Conservation (phyloP, 331 rosid species). For the Malus hybrid region DNA sequence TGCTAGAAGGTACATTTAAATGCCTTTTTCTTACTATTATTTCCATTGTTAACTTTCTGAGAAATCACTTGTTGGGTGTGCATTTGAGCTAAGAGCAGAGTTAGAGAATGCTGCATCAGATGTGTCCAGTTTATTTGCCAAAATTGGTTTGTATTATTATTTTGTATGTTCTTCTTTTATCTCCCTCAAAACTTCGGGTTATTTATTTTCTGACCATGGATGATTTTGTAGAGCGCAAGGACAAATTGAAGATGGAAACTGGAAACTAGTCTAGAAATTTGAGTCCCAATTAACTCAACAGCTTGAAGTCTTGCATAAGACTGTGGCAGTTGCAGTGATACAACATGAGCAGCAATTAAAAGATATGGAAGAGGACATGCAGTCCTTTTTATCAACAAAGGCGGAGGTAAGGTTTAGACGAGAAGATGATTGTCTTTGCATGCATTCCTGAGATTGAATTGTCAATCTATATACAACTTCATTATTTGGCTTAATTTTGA, state of each 20-base stretch:
- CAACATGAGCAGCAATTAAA: constrained; percentile 88
- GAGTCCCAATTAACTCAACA: constrained; percentile 89
- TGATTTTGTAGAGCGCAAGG: constrained; percentile 64
- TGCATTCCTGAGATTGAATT: too few relatives aligned
- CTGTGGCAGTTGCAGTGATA: constrained; percentile 30
- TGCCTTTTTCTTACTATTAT: not conserved
- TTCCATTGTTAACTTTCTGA: constrained; percentile 32
- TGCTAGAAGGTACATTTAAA: not conserved
- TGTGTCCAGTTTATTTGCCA: too few relatives aligned
- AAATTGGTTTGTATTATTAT: too few relatives aligned
- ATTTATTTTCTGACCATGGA: not conserved
- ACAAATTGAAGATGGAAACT: constrained; percentile 85
- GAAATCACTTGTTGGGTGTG: constrained; percentile 70
- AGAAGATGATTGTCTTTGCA: too few relatives aligned
- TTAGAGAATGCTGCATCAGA: constrained; percentile 77
- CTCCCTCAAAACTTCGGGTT: not conserved
- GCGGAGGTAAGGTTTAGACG: too few relatives aligned
- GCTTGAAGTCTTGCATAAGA: constrained; percentile 87
- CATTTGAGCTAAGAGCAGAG: constrained; percentile 77
- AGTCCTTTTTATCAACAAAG: too few relatives aligned
- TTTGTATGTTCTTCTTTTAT: too few relatives aligned
- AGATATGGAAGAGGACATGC: not conserved
- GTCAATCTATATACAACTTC: too few relatives aligned
- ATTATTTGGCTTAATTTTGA: too few relatives aligned
- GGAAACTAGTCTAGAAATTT: constrained; percentile 72